A percentile compares a stretch with the other conserved stretches of the same genome.
Conservation (phyloP, 2,329 filamentous ascomycete genomes). For the Botrytis deweyae region DNA sequence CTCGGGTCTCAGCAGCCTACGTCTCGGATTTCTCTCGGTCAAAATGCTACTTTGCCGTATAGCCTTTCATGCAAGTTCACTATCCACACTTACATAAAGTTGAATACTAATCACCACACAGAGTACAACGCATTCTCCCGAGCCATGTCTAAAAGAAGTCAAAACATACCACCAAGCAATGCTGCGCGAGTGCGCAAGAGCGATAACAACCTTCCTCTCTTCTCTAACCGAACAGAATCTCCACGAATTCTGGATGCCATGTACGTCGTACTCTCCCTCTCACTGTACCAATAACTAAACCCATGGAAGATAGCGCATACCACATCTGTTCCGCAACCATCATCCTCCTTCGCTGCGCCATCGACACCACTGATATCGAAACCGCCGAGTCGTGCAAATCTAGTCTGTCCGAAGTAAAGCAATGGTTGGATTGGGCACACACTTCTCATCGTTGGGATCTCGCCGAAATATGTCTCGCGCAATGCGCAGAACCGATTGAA, state of each 20-base stretch:
- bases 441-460: conserved; percentile 34
- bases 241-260: conserved; percentile 11
- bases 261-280: neutral
- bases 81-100: neutral
- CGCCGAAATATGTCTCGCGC: conserved; percentile 29
- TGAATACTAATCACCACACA: neutral
- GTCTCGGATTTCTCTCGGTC: neutral
- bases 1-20: neutral
- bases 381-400: conserved; percentile 22
- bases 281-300: too few species aligned
- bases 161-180: conserved; percentile 27
- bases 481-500: conserved; percentile 40
- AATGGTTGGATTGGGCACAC: conserved; percentile 28
- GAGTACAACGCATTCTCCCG: neutral
- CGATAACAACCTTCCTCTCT: conserved; percentile 28
- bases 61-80: neutral
- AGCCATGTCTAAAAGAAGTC: conserved; percentile 23
- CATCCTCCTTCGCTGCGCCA: conserved; percentile 29
- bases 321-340: conserved; percentile 35
- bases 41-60: conserved; percentile 5
- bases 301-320: conserved; percentile 34
- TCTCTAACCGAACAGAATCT: neutral
- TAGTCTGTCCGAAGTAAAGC: conserved; percentile 20
- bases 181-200: conserved; percentile 33
- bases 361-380: conserved; percentile 26